Percentiles rank a stretch among this genome's conserved stretches.
These are phyloP conservation scores for Senna siamea DNA, from an alignment of 306 rosid species.

Conservation along the genomic window DNA sequence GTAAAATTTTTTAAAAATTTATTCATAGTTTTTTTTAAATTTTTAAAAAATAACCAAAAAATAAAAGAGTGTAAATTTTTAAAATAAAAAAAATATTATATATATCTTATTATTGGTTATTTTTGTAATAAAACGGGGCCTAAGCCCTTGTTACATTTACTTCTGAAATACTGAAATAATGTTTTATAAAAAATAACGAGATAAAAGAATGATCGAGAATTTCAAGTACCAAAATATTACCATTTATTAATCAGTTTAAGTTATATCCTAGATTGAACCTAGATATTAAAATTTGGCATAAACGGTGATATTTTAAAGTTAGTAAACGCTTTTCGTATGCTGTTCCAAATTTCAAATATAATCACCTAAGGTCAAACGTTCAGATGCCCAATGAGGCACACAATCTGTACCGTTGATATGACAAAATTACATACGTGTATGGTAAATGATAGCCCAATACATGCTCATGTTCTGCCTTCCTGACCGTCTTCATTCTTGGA, in stretches of 20 bases:
- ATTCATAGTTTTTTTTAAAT: no score
- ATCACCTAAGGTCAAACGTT: constrained; percentile 31
- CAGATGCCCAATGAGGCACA: not conserved
- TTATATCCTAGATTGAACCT: not conserved
- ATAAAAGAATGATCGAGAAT: no score
- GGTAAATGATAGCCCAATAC: constrained; percentile 13
- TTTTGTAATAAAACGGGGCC: no score
- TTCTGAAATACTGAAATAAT: no score
- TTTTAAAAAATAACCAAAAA: no score
- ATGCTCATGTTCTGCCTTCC: constrained; percentile 53
- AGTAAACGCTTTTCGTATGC: not conserved
- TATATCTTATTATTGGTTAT: no score
- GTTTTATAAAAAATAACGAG: no score
- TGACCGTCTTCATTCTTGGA: constrained; percentile 34
- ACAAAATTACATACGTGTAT: not conserved
- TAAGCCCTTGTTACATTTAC: no score
- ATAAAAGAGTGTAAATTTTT: no score
- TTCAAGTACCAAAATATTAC: no score
- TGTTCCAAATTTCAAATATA: constrained; percentile 53
- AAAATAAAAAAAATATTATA: no score
- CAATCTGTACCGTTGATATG: not conserved
- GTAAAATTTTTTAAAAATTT: no score
- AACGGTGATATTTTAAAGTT: not conserved
- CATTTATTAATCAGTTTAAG: not conserved
- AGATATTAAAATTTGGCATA: not conserved